A percentile compares a stretch with the other conserved stretches of the same genome.
Conservation (phyloP, 495 filamentous ascomycete genomes). For the Stereocaulon alpinum region DNA sequence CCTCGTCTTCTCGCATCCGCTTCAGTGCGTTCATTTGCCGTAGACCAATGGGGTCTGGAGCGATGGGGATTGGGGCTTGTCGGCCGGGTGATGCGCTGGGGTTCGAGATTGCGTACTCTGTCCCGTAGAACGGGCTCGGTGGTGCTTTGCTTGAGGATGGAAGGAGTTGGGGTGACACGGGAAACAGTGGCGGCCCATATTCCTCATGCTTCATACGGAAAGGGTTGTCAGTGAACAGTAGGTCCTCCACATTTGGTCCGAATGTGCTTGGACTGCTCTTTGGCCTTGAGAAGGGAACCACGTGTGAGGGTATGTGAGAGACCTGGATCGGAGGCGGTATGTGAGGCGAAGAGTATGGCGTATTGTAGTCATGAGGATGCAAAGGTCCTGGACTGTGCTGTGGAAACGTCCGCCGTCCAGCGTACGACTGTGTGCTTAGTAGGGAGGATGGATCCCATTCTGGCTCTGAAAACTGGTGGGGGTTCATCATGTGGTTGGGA, state of each 20-base stretch:
- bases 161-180: constrained; percentile 20
- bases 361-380: constrained; percentile 21
- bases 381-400: constrained; percentile 28
- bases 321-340: constrained; percentile 27
- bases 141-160: constrained; percentile 15
- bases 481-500: constrained; percentile 23
- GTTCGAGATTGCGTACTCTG: constrained; percentile 16
- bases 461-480: constrained; percentile 23
- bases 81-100: constrained; percentile 18
- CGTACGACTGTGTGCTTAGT: constrained; percentile 10
- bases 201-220: constrained; percentile 23
- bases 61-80: constrained; percentile 21
- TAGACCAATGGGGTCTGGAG: constrained; percentile 24
- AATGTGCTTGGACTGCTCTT: constrained; percentile 35
- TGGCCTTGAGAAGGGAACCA: constrained; percentile 25
- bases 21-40: constrained; percentile 26
- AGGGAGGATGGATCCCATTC: constrained; percentile 22
- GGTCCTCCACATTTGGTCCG: constrained; percentile 25
- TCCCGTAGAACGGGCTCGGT: constrained; percentile 17
- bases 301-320: constrained; percentile 23
- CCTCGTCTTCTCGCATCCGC: constrained; percentile 24
- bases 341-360: constrained; percentile 24
- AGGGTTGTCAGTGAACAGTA: constrained; percentile 23
- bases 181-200: constrained; percentile 21
- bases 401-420: constrained; percentile 30